A percentile compares a stretch with the other conserved stretches of the same genome.
phyloP scores from a whole-genome alignment of 495 filamentous ascomycete genomes.

The Immersiella caudata region DNA sequence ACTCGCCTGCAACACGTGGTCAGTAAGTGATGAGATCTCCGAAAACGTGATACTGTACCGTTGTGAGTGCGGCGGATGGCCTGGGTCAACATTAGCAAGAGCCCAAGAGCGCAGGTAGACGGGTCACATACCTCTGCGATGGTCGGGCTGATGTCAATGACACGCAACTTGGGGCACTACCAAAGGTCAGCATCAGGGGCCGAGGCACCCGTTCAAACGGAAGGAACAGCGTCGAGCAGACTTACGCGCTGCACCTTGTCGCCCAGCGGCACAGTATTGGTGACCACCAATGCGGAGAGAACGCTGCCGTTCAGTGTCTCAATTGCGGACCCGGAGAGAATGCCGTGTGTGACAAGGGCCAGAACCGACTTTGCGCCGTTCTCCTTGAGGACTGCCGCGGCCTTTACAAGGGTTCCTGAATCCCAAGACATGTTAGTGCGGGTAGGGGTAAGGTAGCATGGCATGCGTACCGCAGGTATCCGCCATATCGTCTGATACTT shows the following conservation, averaged over 20 bases:
- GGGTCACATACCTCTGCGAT: slow-evolving; percentile 53
- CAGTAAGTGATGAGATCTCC: slow-evolving; percentile 25
- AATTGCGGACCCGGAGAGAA: slow-evolving; percentile 88
- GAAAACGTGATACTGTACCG: slow-evolving; percentile 57
- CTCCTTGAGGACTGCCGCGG: slow-evolving; percentile 85
- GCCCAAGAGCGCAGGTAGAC: slow-evolving; percentile 17
- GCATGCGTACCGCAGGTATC: slow-evolving; percentile 77
- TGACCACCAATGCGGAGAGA: slow-evolving; percentile 81
- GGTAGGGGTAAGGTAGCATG: too few relatives aligned
- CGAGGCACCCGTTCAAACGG: too few relatives aligned
- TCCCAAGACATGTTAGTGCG: not conserved
- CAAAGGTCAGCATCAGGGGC: not conserved
- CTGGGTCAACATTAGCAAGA: slow-evolving; percentile 46
- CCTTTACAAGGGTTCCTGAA: slow-evolving; percentile 76
- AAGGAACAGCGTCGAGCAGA: not conserved
- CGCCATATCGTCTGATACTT: slow-evolving; percentile 68
- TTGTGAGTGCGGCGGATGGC: slow-evolving; percentile 92
- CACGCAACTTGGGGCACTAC: slow-evolving; percentile 74
- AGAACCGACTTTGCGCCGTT: slow-evolving; percentile 87
- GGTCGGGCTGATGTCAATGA: slow-evolving; percentile 93
- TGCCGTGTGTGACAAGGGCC: slow-evolving; percentile 95
- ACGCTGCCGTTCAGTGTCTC: slow-evolving; percentile 84
- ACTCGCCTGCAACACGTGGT: slow-evolving; percentile 42
- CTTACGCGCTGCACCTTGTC: slow-evolving; percentile 62
- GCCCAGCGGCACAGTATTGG: slow-evolving; percentile 92